phyloP scores from a whole-genome alignment of 1,284 basidiomycete genomes.

The Porphyrellus sp. region DNA sequence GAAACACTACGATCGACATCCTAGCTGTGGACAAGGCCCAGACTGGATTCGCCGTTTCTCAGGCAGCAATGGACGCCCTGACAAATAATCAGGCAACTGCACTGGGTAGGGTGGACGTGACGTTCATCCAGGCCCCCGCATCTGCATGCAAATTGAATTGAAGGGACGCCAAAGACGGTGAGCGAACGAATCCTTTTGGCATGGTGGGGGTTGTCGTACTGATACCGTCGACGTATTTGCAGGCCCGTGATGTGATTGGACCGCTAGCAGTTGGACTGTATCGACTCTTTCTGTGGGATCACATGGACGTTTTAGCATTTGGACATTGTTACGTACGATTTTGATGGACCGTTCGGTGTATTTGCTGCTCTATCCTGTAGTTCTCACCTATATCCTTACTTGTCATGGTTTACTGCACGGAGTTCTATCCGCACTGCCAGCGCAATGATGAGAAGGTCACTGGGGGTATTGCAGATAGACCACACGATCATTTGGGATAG shows the following conservation, averaged over 20 bases:
- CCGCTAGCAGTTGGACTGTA: slow-evolving; percentile 1
- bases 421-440: neutral
- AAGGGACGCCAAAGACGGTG: neutral
- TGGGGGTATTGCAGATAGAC: neutral
- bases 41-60: slow-evolving; percentile 1
- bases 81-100: neutral
- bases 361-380: neutral
- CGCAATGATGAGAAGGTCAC: neutral
- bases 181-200: neutral
- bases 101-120: neutral
- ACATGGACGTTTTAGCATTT: neutral
- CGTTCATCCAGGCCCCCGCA: neutral
- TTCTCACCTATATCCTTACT: neutral
- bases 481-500: neutral
- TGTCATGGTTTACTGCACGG: neutral
- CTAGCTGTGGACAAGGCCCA: neutral
- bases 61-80: slow-evolving; percentile 1
- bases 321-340: slow-evolving; percentile 13
- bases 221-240: neutral
- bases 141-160: neutral
- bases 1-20: neutral
- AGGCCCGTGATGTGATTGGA: neutral
- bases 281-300: slow-evolving; percentile 1
- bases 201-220: neutral
- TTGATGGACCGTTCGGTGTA: slow-evolving; percentile 9